Evolutionary conservation across 78 protist species (phyloP).

Genomic region (Dictyostelium capitatum): DNA sequence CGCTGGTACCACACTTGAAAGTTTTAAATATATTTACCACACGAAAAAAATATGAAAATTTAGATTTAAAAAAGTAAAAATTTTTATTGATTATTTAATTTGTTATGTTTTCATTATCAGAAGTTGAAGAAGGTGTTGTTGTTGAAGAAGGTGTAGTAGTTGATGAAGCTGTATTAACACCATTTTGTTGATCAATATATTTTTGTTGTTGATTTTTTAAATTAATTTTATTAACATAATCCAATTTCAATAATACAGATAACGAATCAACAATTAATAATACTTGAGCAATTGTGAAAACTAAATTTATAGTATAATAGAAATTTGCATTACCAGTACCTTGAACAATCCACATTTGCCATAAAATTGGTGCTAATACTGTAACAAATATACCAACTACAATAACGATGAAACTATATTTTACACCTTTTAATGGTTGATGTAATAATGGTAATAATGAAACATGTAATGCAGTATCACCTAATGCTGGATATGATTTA

Average conservation of each 20-base stretch:
- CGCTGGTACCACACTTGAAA: too few species aligned
- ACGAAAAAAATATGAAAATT: too few species aligned
- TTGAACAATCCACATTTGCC: conserved; percentile 86
- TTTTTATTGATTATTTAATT: background rate
- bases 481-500: conserved; percentile 83
- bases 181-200: background rate
- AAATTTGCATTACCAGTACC: conserved; percentile 87
- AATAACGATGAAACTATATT: conserved; percentile 56
- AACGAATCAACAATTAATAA: conserved; percentile 68
- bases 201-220: conserved; percentile 5
- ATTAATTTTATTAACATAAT: conserved; percentile 50
- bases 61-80: too few species aligned
- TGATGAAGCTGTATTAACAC: background rate
- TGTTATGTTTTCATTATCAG: background rate
- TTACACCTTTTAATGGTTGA: conserved; percentile 66
- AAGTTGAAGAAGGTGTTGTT: too few species aligned
- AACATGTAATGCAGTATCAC: conserved; percentile 75
- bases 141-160: background rate
- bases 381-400: conserved; percentile 68
- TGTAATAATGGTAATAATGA: conserved; percentile 74
- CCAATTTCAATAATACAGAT: conserved; percentile 50
- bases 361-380: conserved; percentile 73
- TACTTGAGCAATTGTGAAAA: conserved; percentile 80
- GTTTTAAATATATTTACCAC: too few species aligned
- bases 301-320: conserved; percentile 82